Conservation (phyloP, 495 filamentous ascomycete genomes). For the Neurospora tetrasperma region DNA sequence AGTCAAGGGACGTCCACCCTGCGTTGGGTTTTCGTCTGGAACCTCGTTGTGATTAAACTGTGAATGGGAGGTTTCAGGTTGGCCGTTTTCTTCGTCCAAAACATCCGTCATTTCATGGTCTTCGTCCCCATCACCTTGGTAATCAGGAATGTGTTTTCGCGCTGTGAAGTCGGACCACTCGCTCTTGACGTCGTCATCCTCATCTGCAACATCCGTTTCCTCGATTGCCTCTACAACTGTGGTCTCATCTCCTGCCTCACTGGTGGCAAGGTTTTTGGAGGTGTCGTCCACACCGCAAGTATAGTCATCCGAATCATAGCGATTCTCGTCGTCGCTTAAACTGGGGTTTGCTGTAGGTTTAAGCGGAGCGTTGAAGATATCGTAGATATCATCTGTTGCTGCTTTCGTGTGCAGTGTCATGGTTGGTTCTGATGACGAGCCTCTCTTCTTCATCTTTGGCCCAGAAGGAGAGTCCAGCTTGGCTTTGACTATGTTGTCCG, state of each 20-base stretch:
- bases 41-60: not conserved
- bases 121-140: conserved; percentile 21
- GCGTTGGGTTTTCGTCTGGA: conserved; percentile 9
- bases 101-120: conserved; percentile 24
- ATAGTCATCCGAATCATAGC: conserved; percentile 64
- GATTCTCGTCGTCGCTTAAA: conserved; percentile 53
- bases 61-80: not conserved
- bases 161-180: conserved; percentile 83
- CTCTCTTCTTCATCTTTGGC: conserved; percentile 62
- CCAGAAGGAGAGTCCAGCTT: conserved; percentile 80
- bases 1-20: conserved; percentile 28
- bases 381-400: conserved; percentile 94
- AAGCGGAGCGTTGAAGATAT: conserved; percentile 87
- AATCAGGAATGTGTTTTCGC: conserved; percentile 55
- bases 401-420: conserved; percentile 96
- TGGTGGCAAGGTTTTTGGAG: conserved; percentile 49
- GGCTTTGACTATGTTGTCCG: conserved; percentile 58
- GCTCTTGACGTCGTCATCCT: conserved; percentile 47
- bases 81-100: conserved; percentile 15
- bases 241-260: conserved; percentile 30
- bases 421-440: conserved; percentile 59
- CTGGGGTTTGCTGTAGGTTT: conserved; percentile 35
- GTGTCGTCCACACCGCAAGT: conserved; percentile 71
- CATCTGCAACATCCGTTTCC: conserved; percentile 47
- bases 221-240: conserved; percentile 16